Percentiles rank a stretch among this genome's conserved stretches.
These are phyloP conservation scores for Microcyclospora tardicrescens DNA, from an alignment of 2,329 filamentous ascomycete species.

Conservation along the genomic window DNA sequence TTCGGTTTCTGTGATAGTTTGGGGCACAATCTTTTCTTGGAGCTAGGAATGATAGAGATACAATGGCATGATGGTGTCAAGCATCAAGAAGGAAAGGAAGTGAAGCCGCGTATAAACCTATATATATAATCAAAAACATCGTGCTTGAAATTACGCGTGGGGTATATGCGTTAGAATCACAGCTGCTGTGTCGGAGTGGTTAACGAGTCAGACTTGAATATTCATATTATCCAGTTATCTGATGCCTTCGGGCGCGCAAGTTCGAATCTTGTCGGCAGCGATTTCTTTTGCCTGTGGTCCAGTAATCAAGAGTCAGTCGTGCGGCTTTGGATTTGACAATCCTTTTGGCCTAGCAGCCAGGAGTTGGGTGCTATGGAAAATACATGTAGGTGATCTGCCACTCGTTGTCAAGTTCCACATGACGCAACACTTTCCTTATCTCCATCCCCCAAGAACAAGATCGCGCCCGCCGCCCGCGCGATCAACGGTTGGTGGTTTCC, in stretches of 20 bases:
- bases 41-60: too few relatives aligned
- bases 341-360: neutral
- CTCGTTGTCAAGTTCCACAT: neutral
- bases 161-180: neutral
- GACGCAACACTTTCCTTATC: neutral
- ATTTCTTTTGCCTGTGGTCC: neutral
- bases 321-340: neutral
- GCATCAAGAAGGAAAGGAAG: too few relatives aligned
- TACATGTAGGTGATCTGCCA: neutral
- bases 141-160: too few relatives aligned
- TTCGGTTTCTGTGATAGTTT: too few relatives aligned
- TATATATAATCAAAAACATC: too few relatives aligned
- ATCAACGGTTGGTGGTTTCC: too few relatives aligned
- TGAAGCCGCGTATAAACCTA: too few relatives aligned
- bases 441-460: neutral
- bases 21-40: too few relatives aligned
- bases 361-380: neutral
- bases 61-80: too few relatives aligned
- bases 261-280: slow-evolving; percentile 17
- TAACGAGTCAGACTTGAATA: slow-evolving; percentile 17
- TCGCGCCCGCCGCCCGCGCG: neutral
- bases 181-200: slow-evolving; percentile 9
- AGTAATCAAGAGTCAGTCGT: neutral
- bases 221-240: slow-evolving; percentile 11
- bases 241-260: slow-evolving; percentile 16